Percentiles rank a stretch among this genome's conserved stretches.
Evolutionary conservation across 495 filamentous ascomycete genomes (phyloP).

Genomic region (Chaetomium cochliodes): DNA sequence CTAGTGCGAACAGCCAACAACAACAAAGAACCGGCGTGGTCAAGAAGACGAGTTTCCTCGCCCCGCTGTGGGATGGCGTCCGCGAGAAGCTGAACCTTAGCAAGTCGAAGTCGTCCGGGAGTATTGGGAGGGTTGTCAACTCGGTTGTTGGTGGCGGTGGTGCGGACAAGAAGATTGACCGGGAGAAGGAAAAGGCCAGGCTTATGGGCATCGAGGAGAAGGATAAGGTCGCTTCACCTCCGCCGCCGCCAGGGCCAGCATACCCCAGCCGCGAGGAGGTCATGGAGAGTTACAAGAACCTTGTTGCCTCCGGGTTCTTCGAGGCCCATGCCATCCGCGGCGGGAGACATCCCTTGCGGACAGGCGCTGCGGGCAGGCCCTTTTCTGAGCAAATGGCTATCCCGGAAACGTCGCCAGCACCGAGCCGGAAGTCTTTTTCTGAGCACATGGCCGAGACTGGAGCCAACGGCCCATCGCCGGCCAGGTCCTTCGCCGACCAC

Average conservation of each 20-base stretch:
- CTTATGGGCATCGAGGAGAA: neutral
- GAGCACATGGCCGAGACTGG: slow-evolving; percentile 4
- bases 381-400: slow-evolving; percentile 4
- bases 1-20: neutral
- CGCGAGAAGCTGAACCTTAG: slow-evolving; percentile 32
- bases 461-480: neutral
- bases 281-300: slow-evolving; percentile 45
- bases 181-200: neutral
- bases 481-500: slow-evolving; percentile 8
- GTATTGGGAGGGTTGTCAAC: slow-evolving; percentile 22
- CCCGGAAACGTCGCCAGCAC: neutral
- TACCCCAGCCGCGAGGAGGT: slow-evolving; percentile 49
- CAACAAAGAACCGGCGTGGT: slow-evolving; percentile 10
- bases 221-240: neutral
- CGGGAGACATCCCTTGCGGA: slow-evolving; percentile 41
- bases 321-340: slow-evolving; percentile 49
- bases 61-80: slow-evolving; percentile 38
- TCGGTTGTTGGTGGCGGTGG: slow-evolving; percentile 12
- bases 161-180: slow-evolving; percentile 11
- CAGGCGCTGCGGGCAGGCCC: slow-evolving; percentile 23
- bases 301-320: slow-evolving; percentile 50
- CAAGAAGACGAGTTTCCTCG: slow-evolving; percentile 30
- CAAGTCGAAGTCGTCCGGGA: slow-evolving; percentile 28
- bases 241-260: neutral
- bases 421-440: slow-evolving; percentile 15